Evolutionary conservation across 176 grass and related monocot species (phyloP).

Genomic region (Aegilops umbellulata): DNA sequence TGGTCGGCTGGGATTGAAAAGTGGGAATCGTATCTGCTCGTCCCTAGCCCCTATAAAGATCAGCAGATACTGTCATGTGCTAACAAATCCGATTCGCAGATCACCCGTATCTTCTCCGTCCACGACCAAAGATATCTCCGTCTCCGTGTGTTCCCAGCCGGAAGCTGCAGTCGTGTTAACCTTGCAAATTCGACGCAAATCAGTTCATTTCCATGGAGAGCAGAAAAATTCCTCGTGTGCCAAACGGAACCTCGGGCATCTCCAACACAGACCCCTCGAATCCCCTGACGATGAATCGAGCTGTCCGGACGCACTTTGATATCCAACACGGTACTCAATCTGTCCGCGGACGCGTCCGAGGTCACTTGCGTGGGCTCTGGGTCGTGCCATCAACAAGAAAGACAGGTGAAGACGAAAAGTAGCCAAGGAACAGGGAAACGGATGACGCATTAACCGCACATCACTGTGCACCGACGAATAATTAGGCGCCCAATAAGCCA

Average conservation of each 20-base stretch:
- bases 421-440: too few species aligned
- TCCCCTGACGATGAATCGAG: too few species aligned
- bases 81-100: neutral
- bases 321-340: too few species aligned
- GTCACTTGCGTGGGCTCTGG: too few species aligned
- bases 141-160: neutral
- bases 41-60: neutral
- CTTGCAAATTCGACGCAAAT: neutral
- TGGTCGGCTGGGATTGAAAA: neutral
- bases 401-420: too few species aligned
- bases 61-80: neutral
- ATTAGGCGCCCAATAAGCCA: neutral
- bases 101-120: neutral
- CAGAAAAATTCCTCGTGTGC: neutral
- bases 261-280: too few species aligned
- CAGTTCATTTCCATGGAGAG: neutral
- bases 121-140: neutral
- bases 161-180: neutral
- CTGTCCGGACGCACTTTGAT: too few species aligned
- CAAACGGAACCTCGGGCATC: too few species aligned
- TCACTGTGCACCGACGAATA: neutral
- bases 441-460: neutral
- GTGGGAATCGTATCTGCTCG: neutral
- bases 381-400: too few species aligned
- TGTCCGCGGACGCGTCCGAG: too few species aligned